A percentile compares a stretch with the other conserved stretches of the same genome.
phyloP scores from a whole-genome alignment of 2,329 filamentous ascomycete genomes.

The Emericellopsis cladophorae region DNA sequence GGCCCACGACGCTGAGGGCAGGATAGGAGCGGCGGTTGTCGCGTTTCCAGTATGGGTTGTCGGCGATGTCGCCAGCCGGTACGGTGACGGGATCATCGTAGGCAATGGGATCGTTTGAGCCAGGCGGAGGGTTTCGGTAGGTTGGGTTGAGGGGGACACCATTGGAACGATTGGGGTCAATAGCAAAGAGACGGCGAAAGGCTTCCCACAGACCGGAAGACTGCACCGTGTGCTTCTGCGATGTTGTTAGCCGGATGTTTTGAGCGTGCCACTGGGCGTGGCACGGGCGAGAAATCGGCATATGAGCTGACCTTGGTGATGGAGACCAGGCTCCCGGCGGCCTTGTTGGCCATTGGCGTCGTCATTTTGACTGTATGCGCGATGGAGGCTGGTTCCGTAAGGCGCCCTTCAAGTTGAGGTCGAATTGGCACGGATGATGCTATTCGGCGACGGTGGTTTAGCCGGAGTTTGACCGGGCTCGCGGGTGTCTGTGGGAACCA shows the following conservation, averaged over 20 bases:
- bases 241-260: slow-evolving; percentile 8
- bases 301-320: slow-evolving; percentile 41
- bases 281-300: slow-evolving; percentile 4
- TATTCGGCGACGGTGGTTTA: neutral
- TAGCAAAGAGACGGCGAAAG: slow-evolving; percentile 63
- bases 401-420: neutral
- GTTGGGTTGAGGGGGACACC: slow-evolving; percentile 88
- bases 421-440: neutral
- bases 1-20: slow-evolving; percentile 63
- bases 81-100: slow-evolving; percentile 43
- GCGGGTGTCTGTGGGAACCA: no score
- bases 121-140: slow-evolving; percentile 67
- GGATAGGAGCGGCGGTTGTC: slow-evolving; percentile 78
- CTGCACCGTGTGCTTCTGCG: slow-evolving; percentile 90
- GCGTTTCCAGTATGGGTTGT: slow-evolving; percentile 64
- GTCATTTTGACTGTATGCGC: slow-evolving; percentile 36
- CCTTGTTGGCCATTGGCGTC: slow-evolving; percentile 45
- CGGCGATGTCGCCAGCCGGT: slow-evolving; percentile 30
- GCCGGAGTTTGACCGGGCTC: neutral
- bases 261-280: neutral
- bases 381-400: slow-evolving; percentile 1
- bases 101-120: slow-evolving; percentile 24
- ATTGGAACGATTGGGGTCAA: slow-evolving; percentile 81
- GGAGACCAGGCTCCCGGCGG: slow-evolving; percentile 38
- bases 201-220: slow-evolving; percentile 80